Conservation (phyloP, 345 rosid genomes). For the Turnera subulata region DNA sequence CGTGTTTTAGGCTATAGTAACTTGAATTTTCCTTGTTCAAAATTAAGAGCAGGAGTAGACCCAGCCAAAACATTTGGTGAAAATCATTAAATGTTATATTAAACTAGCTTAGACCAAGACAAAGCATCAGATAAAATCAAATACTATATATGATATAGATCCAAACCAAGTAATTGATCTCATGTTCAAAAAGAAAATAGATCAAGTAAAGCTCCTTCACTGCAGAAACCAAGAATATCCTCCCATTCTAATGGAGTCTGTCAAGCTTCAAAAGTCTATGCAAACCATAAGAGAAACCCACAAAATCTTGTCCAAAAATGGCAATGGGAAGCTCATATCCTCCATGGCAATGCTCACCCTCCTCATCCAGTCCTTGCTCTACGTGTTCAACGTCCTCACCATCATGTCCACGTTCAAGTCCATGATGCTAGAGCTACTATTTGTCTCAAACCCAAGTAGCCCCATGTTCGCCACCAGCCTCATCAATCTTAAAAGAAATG, state of each 20-base stretch:
- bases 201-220: too few species aligned
- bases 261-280: conserved; percentile 12
- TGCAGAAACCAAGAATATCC: not conserved
- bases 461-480: conserved; percentile 25
- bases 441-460: conserved; percentile 20
- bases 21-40: too few species aligned
- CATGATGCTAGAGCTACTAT: conserved; percentile 22
- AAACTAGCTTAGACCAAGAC: too few species aligned
- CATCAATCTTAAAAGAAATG: conserved; percentile 16
- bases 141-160: too few species aligned
- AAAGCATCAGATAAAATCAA: too few species aligned
- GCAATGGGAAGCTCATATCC: conserved; percentile 38
- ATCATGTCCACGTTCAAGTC: conserved; percentile 26
- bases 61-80: too few species aligned
- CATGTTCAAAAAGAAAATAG: too few species aligned
- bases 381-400: conserved; percentile 26
- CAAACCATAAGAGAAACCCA: conserved; percentile 35
- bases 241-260: not conserved
- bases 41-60: too few species aligned
- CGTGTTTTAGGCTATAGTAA: too few species aligned
- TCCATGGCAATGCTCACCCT: conserved; percentile 26
- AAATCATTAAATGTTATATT: too few species aligned
- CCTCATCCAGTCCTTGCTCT: conserved; percentile 21
- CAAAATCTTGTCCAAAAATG: conserved; percentile 38
- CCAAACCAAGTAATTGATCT: too few species aligned